A percentile compares a stretch with the other conserved stretches of the same genome.
These are phyloP conservation scores for Nemania serpens DNA, from an alignment of 2,329 filamentous ascomycete species.

Conservation along the genomic window DNA sequence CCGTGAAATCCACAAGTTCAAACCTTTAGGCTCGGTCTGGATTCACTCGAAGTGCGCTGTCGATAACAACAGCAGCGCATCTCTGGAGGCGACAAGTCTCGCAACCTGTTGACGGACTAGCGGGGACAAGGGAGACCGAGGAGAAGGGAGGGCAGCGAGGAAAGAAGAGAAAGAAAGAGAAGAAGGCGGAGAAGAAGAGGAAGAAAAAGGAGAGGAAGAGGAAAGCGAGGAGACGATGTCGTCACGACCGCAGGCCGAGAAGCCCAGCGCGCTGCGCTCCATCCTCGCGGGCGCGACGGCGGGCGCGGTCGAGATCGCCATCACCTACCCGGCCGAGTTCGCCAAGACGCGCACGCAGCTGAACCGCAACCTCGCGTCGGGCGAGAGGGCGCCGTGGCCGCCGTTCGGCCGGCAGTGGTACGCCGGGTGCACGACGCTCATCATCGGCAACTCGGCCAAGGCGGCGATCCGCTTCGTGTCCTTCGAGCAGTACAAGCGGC, in stretches of 20 bases:
- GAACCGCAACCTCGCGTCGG: slow-evolving; percentile 79
- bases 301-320: slow-evolving; percentile 90
- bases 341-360: slow-evolving; percentile 95
- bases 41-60: not conserved
- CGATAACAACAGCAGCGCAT: not conserved
- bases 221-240: slow-evolving; percentile 16
- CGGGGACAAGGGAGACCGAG: too few species aligned
- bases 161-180: not conserved
- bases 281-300: slow-evolving; percentile 92
- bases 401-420: slow-evolving; percentile 96
- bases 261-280: slow-evolving; percentile 82
- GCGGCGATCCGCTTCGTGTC: slow-evolving; percentile 95
- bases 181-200: not conserved
- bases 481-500: slow-evolving; percentile 89
- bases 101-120: too few species aligned
- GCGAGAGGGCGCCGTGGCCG: slow-evolving; percentile 91
- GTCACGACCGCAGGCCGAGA: slow-evolving; percentile 44
- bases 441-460: slow-evolving; percentile 96
- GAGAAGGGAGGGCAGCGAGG: too few species aligned
- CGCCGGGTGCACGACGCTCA: slow-evolving; percentile 93
- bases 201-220: not conserved
- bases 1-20: not conserved
- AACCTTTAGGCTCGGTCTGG: not conserved
- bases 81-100: too few species aligned
- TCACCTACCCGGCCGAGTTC: slow-evolving; percentile 84